phyloP scores from a whole-genome alignment of 2,329 filamentous ascomycete genomes.

The Xylariaceae sp. region DNA sequence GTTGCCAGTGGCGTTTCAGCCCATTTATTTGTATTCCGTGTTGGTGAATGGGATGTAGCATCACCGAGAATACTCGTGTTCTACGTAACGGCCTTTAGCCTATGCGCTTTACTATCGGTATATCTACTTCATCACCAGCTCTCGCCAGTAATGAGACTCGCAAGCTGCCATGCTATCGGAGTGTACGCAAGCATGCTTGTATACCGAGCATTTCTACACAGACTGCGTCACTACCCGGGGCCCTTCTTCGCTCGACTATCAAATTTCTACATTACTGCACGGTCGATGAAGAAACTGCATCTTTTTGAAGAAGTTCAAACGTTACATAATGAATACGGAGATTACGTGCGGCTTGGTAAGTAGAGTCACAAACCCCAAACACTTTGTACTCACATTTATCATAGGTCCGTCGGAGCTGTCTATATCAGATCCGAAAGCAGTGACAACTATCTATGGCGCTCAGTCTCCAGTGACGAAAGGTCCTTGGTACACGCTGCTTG shows the following conservation, averaged over 20 bases:
- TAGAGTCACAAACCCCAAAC: background rate
- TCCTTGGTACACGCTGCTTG: conserved; percentile 39
- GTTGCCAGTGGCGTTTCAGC: conserved; percentile 2
- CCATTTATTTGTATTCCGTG: conserved; percentile 5
- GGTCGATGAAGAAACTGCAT: conserved; percentile 51
- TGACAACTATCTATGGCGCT: conserved; percentile 34
- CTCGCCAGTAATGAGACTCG: background rate
- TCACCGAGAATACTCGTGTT: conserved; percentile 1
- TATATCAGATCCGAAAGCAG: conserved; percentile 25
- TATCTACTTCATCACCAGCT: background rate
- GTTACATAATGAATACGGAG: conserved; percentile 54
- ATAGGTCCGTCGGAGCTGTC: conserved; percentile 34
- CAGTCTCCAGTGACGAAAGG: conserved; percentile 39
- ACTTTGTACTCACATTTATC: background rate
- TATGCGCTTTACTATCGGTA: background rate
- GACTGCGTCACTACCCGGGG: conserved; percentile 40
- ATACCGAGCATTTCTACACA: conserved; percentile 39
- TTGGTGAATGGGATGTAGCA: conserved; percentile 7
- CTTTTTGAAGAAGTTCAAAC: conserved; percentile 45
- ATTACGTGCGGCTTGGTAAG: conserved; percentile 27
- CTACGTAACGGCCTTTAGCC: background rate
- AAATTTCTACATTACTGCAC: conserved; percentile 44
- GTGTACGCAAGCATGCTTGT: conserved; percentile 32
- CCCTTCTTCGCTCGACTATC: conserved; percentile 40
- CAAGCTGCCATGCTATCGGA: background rate